These are phyloP conservation scores for Aspergillus luchuensis DNA, from an alignment of 2,329 filamentous ascomycete genomes.

Conservation along the genomic window DNA sequence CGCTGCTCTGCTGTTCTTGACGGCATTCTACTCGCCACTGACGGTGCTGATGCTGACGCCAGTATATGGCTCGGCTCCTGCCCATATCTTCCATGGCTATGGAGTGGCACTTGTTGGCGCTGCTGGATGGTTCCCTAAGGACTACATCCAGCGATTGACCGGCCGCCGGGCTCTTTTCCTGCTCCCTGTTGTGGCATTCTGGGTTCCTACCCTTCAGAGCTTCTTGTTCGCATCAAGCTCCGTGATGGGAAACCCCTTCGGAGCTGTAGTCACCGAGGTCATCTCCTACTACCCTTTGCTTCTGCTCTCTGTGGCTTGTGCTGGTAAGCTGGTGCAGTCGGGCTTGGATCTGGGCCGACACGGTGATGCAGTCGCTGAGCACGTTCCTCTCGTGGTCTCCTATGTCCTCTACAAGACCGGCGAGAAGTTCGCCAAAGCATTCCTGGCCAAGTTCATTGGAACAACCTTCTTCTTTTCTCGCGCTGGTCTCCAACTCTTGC, in stretches of 20 bases:
- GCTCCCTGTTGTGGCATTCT: constrained; percentile 73
- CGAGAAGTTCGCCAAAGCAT: constrained; percentile 44
- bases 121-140: constrained; percentile 70
- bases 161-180: constrained; percentile 53
- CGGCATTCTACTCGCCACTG: constrained; percentile 44
- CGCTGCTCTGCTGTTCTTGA: constrained; percentile 40
- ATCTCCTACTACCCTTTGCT: constrained; percentile 72
- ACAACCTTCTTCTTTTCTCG: constrained; percentile 67
- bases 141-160: constrained; percentile 52
- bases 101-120: constrained; percentile 68
- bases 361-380: constrained; percentile 62
- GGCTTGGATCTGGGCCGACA: constrained; percentile 58
- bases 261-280: constrained; percentile 73
- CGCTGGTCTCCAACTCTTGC: constrained; percentile 68
- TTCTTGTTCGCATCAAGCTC: constrained; percentile 69
- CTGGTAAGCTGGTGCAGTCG: constrained; percentile 65
- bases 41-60: constrained; percentile 75
- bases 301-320: constrained; percentile 63
- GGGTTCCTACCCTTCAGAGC: constrained; percentile 72
- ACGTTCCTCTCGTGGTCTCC: constrained; percentile 65
- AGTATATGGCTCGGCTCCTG: constrained; percentile 82
- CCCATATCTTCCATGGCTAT: constrained; percentile 70
- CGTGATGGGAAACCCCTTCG: constrained; percentile 66
- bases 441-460: constrained; percentile 59
- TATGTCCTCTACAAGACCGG: constrained; percentile 64